Evolutionary conservation across 2,329 filamentous ascomycete genomes (phyloP).

Genomic region (Sporothrix brunneoviolacea): DNA sequence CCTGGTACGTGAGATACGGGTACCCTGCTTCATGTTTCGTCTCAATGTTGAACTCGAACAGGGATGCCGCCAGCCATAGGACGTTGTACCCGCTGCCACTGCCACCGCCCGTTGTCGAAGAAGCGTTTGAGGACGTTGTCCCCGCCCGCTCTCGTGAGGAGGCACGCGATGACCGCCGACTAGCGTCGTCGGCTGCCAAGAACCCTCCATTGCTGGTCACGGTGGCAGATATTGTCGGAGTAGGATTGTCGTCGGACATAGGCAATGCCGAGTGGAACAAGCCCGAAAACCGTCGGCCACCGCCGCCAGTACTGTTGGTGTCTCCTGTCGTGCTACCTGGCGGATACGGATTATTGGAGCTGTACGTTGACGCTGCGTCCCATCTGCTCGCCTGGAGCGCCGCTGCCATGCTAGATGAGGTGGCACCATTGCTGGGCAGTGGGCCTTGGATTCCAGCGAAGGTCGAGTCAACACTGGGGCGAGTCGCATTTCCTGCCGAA

Average conservation of each 20-base stretch:
- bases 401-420: conserved; percentile 32
- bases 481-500: conserved; percentile 30
- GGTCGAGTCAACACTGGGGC: conserved; percentile 20
- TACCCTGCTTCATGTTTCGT: conserved; percentile 90
- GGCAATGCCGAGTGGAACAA: conserved; percentile 85
- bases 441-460: neutral
- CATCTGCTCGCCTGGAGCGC: conserved; percentile 29
- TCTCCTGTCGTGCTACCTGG: conserved; percentile 28
- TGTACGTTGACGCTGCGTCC: conserved; percentile 51
- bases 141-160: conserved; percentile 53
- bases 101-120: conserved; percentile 5
- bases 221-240: conserved; percentile 27
- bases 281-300: conserved; percentile 55
- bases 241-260: conserved; percentile 52
- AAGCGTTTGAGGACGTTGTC: conserved; percentile 20
- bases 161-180: conserved; percentile 44
- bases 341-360: conserved; percentile 38
- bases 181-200: conserved; percentile 2
- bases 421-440: conserved; percentile 29
- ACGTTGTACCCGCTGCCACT: conserved; percentile 57
- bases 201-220: neutral
- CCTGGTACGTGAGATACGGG: conserved; percentile 90
- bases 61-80: conserved; percentile 83
- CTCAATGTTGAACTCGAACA: conserved; percentile 97
- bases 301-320: neutral